A percentile compares a stretch with the other conserved stretches of the same genome.
These are phyloP conservation scores for Dissophora ornata DNA, from an alignment of 192 early-diverging fungal genomes.

Conservation along the genomic window DNA sequence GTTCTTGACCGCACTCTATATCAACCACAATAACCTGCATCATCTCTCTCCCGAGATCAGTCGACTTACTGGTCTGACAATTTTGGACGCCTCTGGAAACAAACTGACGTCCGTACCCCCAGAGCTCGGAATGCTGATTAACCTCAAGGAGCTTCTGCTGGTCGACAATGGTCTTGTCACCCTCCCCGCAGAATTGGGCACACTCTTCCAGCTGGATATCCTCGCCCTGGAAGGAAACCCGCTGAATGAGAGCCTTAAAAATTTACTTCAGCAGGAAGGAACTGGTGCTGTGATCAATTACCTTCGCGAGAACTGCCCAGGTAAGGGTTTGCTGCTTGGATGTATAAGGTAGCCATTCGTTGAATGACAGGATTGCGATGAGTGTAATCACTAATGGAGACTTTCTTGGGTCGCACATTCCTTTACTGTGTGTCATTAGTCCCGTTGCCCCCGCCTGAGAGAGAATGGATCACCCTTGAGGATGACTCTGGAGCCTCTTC, in stretches of 20 bases:
- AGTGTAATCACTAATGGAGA: not conserved
- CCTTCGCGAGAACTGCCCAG: slow-evolving; percentile 88
- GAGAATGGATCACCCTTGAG: slow-evolving; percentile 92
- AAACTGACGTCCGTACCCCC: slow-evolving; percentile 83
- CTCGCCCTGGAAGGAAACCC: slow-evolving; percentile 97
- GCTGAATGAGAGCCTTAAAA: slow-evolving; percentile 81
- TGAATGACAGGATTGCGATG: not conserved
- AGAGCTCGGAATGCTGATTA: slow-evolving; percentile 87
- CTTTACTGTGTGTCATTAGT: too few relatives aligned
- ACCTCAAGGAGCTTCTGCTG: slow-evolving; percentile 83
- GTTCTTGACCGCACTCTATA: slow-evolving; percentile 92
- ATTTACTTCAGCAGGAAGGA: slow-evolving; percentile 88
- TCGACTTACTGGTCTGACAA: slow-evolving; percentile 71
- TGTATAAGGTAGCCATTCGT: not conserved
- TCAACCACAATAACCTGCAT: slow-evolving; percentile 95
- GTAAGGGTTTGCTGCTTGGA: slow-evolving; percentile 56
- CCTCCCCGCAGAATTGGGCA: slow-evolving; percentile 90
- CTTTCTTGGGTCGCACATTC: too few relatives aligned
- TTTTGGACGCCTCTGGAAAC: slow-evolving; percentile 93
- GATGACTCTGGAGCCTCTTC: slow-evolving; percentile 67
- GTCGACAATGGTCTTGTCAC: slow-evolving; percentile 93
- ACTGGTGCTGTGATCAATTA: slow-evolving; percentile 84
- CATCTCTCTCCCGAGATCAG: slow-evolving; percentile 78
- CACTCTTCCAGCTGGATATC: slow-evolving; percentile 87
- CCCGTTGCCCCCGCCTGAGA: slow-evolving; percentile 80